phyloP scores from a whole-genome alignment of 148 eudicot species.

The Amaranthus palmeri region DNA sequence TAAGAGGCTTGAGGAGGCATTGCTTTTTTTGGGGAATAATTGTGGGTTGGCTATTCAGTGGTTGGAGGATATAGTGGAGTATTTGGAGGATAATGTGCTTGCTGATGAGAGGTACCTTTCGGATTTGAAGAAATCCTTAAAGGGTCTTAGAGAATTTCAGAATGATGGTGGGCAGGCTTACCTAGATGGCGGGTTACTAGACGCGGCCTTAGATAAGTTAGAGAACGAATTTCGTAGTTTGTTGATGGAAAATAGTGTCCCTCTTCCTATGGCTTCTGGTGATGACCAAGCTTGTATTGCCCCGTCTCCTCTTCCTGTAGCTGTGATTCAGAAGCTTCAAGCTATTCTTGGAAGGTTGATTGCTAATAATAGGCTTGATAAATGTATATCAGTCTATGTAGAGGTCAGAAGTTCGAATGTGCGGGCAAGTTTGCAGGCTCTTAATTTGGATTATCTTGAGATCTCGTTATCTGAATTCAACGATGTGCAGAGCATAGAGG shows the following conservation, averaged over 20 bases:
- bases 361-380: conserved; percentile 59
- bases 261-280: conserved; percentile 62
- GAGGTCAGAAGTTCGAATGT: conserved; percentile 74
- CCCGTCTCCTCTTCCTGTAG: conserved; percentile 71
- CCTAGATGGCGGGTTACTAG: conserved; percentile 73
- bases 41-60: conserved; percentile 85
- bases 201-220: conserved; percentile 54
- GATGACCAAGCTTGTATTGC: conserved; percentile 60
- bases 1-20: conserved; percentile 69
- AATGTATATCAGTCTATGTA: conserved; percentile 62
- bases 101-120: conserved; percentile 57
- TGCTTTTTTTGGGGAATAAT: conserved; percentile 62
- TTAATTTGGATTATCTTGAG: conserved; percentile 73
- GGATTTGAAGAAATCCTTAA: conserved; percentile 43
- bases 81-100: conserved; percentile 64
- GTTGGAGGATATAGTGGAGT: conserved; percentile 83
- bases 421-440: conserved; percentile 64
- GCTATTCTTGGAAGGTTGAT: conserved; percentile 67
- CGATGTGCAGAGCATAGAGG: conserved; percentile 70
- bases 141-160: conserved; percentile 49
- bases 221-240: conserved; percentile 58
- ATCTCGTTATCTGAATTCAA: conserved; percentile 63
- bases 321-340: conserved; percentile 69
- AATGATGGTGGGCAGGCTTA: conserved; percentile 39
- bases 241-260: conserved; percentile 55